Base-by-base conservation (phyloP, 148 eudicot species). In the Limonium bicolor region DNA sequence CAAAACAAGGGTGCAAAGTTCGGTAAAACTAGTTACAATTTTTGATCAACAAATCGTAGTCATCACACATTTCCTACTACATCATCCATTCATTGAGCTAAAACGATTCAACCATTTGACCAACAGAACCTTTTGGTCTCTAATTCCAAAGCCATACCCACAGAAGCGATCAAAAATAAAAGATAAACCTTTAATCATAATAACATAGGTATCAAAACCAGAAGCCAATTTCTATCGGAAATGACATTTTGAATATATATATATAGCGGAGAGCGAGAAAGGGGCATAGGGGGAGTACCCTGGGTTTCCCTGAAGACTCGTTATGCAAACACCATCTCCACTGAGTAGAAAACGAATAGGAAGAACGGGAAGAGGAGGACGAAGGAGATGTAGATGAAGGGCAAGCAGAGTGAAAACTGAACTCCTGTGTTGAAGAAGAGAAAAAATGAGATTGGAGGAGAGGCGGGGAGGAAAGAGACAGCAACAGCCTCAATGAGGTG, bases 401-500 rank as follows among this genome's bases (percentile, higher is more conserved):
- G 13, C 11, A 32, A 32, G 50, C 17, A 15, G 58, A 36, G 14
- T 51, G 48, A 10, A 20, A 15, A 31, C 29, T 41, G 41, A 30
- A 54, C 45, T 30, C 20, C 20, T 36, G 47, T 25, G 7, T 27
- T 42, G 55, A 53, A 41, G 64, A 40, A 12, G 60, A 53, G 29
- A 48, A 20, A 48, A 12, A 24, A 19, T 7, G 38, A 19, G 65
- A 45, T 30, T 55, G 50, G 33, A 51, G 21, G 27, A 59, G 46
- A 6, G 58, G 53, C 39, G 42, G 20, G 18, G 54, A 22, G 19
- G 54, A 14, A 16, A 47, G 43, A 46, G 71, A 60, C 51, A 59
- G 27, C 27, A 60, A 40, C 41, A 55, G 63, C 54, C 59, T 51
- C 57, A 66, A 66, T 31, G 71, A 61, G 17, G 51, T 31, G 38